Evolutionary conservation across 805 yeast genomes (phyloP), one percentile per base, ranked within the genome.

Genomic region (Lachancea thermotolerans): DNA sequence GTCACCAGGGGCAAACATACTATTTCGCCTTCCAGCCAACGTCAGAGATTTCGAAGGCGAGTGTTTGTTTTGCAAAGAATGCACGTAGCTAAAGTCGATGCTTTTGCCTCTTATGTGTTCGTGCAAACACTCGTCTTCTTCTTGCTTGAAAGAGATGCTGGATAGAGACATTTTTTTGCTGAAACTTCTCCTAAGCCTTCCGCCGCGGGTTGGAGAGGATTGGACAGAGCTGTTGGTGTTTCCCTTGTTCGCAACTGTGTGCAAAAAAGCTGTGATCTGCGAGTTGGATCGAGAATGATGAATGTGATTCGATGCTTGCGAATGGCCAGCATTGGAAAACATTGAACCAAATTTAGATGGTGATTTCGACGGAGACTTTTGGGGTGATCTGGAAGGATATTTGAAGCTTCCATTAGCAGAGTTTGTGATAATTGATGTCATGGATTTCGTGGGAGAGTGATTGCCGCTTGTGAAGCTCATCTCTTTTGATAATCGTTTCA

Each of bases 371-470:
- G 33, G 33, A 30, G 33, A 30, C 14, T 14, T 30, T 30, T 11
- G 18, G 6, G 18, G 10, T 12, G 37, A 12, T 11, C 16, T 34
- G 15, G 21, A 16, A 28, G 28, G 17, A 12, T 18, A 29, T 36
- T 37, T 32, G 27, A 21, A 14, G 41, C 44, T 42, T 15, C 37
- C 33, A 7, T 38, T 17, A 6, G 42, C 42, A n/a, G 45, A 42
- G n/a, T 14, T 33, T 9, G 50, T 58, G 11, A 57, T 48, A 12
- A 60, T 52, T 1, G 67, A 63, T 9, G 52, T 52, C 21, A 63
- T 47, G 10, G 67, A 63, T 51, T 63, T 63, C 1, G 66, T 60
- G 27, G 67, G 67, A 1, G 67, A 63, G 46, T 63, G 66, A 31
- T 53, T 49, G 14, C 55, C 48, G 14, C 44, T 50, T 4, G 51